These are phyloP conservation scores for Yarrowia bubula DNA, from an alignment of 805 yeast species.

Conservation along the genomic window DNA sequence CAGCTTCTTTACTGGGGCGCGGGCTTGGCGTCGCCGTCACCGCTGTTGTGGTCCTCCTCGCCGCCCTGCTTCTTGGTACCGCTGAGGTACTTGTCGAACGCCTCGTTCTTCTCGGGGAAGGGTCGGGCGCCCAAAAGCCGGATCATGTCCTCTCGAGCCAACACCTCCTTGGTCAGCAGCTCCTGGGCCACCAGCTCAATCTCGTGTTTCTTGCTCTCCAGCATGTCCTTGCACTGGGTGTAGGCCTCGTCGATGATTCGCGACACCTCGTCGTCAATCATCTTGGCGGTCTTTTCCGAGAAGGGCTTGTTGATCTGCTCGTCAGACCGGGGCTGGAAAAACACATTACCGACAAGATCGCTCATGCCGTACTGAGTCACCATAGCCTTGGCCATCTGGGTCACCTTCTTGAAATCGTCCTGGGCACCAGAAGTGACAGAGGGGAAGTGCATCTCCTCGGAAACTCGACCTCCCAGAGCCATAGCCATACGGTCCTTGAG, in stretches of 20 bases:
- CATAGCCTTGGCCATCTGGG: slow-evolving; percentile 86
- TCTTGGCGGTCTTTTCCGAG: slow-evolving; percentile 66
- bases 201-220: slow-evolving; percentile 56
- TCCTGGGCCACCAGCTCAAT: slow-evolving; percentile 74
- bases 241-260: slow-evolving; percentile 66
- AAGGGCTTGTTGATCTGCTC: slow-evolving; percentile 61
- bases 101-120: slow-evolving; percentile 75
- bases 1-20: background rate
- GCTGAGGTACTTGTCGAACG: slow-evolving; percentile 77
- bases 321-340: slow-evolving; percentile 45
- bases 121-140: slow-evolving; percentile 74
- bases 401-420: slow-evolving; percentile 89
- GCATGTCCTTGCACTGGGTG: slow-evolving; percentile 54
- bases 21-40: background rate
- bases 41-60: background rate
- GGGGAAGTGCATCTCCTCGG: slow-evolving; percentile 84
- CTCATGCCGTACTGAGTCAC: slow-evolving; percentile 88
- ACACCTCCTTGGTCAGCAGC: slow-evolving; percentile 68
- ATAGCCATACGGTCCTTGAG: slow-evolving; percentile 84
- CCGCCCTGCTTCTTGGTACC: slow-evolving; percentile 21
- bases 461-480: slow-evolving; percentile 90
- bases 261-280: slow-evolving; percentile 69
- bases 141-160: slow-evolving; percentile 78
- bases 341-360: slow-evolving; percentile 66
- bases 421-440: slow-evolving; percentile 90